Conservation (phyloP, 139 green algal genomes). For the Zygnema circumcarinatum region DNA sequence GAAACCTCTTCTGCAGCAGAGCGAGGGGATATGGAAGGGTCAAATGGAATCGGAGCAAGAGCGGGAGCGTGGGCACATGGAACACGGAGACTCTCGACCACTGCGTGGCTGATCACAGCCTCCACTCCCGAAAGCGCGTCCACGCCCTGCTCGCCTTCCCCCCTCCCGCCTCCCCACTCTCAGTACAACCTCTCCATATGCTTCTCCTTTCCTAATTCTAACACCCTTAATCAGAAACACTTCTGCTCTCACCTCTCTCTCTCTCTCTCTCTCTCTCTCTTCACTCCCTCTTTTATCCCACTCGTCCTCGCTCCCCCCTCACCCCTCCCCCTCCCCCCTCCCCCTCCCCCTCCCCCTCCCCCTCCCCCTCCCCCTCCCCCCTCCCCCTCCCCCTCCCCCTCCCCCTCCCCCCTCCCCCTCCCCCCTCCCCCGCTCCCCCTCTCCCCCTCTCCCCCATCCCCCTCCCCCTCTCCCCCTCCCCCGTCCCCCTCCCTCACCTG, state of each 20-base stretch:
- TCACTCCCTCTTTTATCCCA: background rate
- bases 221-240: no score
- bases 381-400: background rate
- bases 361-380: background rate
- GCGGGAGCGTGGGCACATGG: conserved; percentile 60
- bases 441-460: background rate
- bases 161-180: background rate
- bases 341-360: background rate
- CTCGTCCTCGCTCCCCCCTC: background rate
- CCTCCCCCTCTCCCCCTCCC: background rate
- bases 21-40: conserved; percentile 49
- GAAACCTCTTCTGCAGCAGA: conserved; percentile 62
- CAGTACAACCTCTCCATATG: no score
- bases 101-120: conserved; percentile 62
- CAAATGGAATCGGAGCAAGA: conserved; percentile 46
- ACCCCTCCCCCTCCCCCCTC: background rate
- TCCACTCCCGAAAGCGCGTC: conserved; percentile 62
- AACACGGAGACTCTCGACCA: conserved; percentile 48
- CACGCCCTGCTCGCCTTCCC: conserved; percentile 28
- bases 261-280: background rate
- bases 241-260: background rate
- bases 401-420: background rate
- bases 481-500: background rate
- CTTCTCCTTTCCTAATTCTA: no score
- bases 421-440: background rate